Evolutionary conservation across 1,139 yeast species (phyloP), one percentile per base, ranked within the genome.

Genomic region (Dujonia santamariae): DNA sequence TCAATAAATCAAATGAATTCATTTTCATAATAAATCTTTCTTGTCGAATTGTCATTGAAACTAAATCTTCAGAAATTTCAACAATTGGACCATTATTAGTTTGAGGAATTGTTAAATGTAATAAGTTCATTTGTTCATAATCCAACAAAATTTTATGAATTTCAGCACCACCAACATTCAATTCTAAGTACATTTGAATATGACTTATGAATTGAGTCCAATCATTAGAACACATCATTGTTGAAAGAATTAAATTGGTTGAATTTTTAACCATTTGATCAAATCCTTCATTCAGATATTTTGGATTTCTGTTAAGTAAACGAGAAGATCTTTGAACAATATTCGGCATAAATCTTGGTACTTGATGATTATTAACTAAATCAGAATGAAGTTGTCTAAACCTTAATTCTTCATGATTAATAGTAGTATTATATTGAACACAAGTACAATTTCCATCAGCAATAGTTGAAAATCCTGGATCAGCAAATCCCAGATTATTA

Each of bases 41-140:
- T 40, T 66, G 70, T 11, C 63, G 47, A 13, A 50, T 16, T 9
- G 61, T 58, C 32, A 59, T 53, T 1, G 56, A 59, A 8, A 59
- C 62, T 31, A 65, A 47, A 37, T 64, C 63, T 36, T 55, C 60
- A 26, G 49, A 50, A 32, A 53, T 42, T 18, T 41, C 42, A 16
- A 49, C 39, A 5, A 9, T 12, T 1, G 46, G 39, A n/a, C 41
- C 37, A 3, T 39, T 35, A 8, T 23, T 19, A 4, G 32, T 17
- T 17, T 17, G 28, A n/a, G 36, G 32, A 14, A 47, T 37, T 3
- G 61, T 51, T 6, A 44, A 35, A 26, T 50, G 51, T 18, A 53
- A 41, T 31, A 53, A 43, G 37, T 54, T 54, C 46, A 46, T 28
- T 15, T 24, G 13, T 9, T 28, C 33, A 14, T 36, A 36, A 15